A percentile compares a stretch with the other conserved stretches of the same genome.
These are phyloP conservation scores for Aspergillus ruber DNA, from an alignment of 2,329 filamentous ascomycete species.

Conservation along the genomic window DNA sequence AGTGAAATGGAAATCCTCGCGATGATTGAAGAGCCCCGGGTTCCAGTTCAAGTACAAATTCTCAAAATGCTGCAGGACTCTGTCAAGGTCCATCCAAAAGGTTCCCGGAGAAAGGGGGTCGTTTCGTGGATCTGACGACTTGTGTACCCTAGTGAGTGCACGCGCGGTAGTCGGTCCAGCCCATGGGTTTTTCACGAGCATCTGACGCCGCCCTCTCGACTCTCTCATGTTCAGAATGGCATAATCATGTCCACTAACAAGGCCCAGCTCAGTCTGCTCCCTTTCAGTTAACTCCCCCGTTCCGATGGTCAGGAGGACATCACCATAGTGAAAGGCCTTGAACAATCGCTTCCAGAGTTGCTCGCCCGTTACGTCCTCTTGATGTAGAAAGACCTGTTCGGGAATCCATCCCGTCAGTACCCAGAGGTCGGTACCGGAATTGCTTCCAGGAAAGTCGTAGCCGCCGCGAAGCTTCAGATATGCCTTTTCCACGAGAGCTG, in stretches of 20 bases:
- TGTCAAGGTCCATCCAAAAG: slow-evolving; percentile 88
- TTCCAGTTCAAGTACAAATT: slow-evolving; percentile 98
- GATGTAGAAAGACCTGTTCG: slow-evolving; percentile 87
- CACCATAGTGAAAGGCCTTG: slow-evolving; percentile 65
- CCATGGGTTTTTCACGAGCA: slow-evolving; percentile 96
- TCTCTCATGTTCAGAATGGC: slow-evolving; percentile 76
- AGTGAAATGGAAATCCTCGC: slow-evolving; percentile 83
- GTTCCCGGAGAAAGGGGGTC: slow-evolving; percentile 55
- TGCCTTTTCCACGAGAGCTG: slow-evolving; percentile 87
- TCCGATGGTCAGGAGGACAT: slow-evolving; percentile 83
- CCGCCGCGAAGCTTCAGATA: slow-evolving; percentile 93
- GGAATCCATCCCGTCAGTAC: slow-evolving; percentile 94
- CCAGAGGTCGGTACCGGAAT: slow-evolving; percentile 91
- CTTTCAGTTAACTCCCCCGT: slow-evolving; percentile 72
- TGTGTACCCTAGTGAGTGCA: slow-evolving; percentile 17
- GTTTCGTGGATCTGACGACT: slow-evolving; percentile 8
- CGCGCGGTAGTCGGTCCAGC: slow-evolving; percentile 56
- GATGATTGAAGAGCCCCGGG: slow-evolving; percentile 68
- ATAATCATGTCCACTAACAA: slow-evolving; percentile 90
- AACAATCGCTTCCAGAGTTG: slow-evolving; percentile 72
- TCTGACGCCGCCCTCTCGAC: slow-evolving; percentile 53
- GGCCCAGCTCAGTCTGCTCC: slow-evolving; percentile 72
- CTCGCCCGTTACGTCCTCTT: slow-evolving; percentile 70
- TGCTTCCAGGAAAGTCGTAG: slow-evolving; percentile 96
- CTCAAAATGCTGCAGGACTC: slow-evolving; percentile 85